Percentiles rank a stretch among this genome's conserved stretches.
These are phyloP conservation scores for Irpex lacteus DNA, from an alignment of 1,284 basidiomycete genomes.

Conservation along the genomic window DNA sequence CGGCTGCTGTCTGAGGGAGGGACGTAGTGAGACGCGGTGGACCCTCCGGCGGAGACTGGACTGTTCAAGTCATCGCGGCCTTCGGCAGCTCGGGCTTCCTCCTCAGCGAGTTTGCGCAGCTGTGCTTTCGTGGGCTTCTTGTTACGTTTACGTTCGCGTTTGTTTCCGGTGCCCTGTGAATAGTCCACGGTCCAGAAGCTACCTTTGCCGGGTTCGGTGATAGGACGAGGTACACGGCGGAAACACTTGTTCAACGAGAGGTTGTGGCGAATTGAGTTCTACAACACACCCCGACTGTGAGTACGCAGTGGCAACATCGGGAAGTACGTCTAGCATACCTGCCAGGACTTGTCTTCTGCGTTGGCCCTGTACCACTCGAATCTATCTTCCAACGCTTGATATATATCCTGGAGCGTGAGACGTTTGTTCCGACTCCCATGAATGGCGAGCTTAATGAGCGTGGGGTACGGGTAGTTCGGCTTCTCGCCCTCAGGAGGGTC, in stretches of 20 bases:
- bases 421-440: conserved; percentile 54
- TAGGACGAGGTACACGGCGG: conserved; percentile 55
- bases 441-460: conserved; percentile 72
- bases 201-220: conserved; percentile 73
- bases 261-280: conserved; percentile 91
- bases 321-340: conserved; percentile 41
- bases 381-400: conserved; percentile 50
- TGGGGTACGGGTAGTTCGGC: conserved; percentile 54
- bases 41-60: background rate
- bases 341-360: conserved; percentile 54
- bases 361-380: conserved; percentile 56
- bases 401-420: conserved; percentile 67
- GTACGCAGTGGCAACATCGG: conserved; percentile 5
- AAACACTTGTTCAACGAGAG: conserved; percentile 86
- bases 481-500: conserved; percentile 49
- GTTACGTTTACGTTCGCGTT: conserved; percentile 58
- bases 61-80: conserved; percentile 4
- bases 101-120: conserved; percentile 1
- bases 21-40: background rate
- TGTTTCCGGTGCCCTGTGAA: conserved; percentile 57
- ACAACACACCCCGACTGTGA: conserved; percentile 11
- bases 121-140: conserved; percentile 34
- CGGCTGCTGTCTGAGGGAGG: background rate
- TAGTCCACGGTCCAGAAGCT: conserved; percentile 70
- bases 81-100: conserved; percentile 1